phyloP scores from a whole-genome alignment of 1,139 yeast genomes.

The Lodderomyces pseudojiufengensis region DNA sequence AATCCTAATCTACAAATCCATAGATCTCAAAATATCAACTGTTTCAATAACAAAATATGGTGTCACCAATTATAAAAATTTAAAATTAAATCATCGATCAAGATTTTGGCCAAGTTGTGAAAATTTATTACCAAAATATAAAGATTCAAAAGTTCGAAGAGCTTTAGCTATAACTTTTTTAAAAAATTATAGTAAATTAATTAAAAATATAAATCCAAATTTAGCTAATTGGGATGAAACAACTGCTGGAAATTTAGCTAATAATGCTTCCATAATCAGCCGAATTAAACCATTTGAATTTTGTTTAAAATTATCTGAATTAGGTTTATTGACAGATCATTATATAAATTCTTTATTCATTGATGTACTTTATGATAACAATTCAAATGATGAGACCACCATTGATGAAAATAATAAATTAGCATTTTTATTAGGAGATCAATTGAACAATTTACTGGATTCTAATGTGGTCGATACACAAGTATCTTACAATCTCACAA shows the following conservation, averaged over 20 bases:
- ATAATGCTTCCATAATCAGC: slow-evolving; percentile 50
- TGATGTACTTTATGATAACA: slow-evolving; percentile 69
- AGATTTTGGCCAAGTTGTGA: slow-evolving; percentile 77
- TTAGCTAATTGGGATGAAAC: slow-evolving; percentile 63
- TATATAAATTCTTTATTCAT: slow-evolving; percentile 52
- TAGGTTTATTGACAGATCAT: slow-evolving; percentile 63
- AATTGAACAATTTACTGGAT: slow-evolving; percentile 46
- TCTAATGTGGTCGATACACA: too few relatives aligned
- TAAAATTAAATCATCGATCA: slow-evolving; percentile 60
- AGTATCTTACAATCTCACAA: too few relatives aligned
- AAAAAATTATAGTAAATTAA: slow-evolving; percentile 60
- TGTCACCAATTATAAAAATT: slow-evolving; percentile 53
- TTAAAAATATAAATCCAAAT: slow-evolving; percentile 25
- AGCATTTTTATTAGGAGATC: slow-evolving; percentile 76
- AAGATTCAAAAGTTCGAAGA: slow-evolving; percentile 59
- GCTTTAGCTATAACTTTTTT: slow-evolving; percentile 74
- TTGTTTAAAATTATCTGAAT: slow-evolving; percentile 46
- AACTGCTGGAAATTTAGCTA: slow-evolving; percentile 71
- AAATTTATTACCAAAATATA: slow-evolving; percentile 51
- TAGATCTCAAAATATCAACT: slow-evolving; percentile 48
- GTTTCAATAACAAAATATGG: slow-evolving; percentile 71
- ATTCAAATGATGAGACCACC: slow-evolving; percentile 26
- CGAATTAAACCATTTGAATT: slow-evolving; percentile 49
- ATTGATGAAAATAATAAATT: slow-evolving; percentile 68
- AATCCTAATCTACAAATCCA: slow-evolving; percentile 51